Base-by-base conservation (phyloP, 495 filamentous ascomycete genomes). In the Penicillium robsamsonii region DNA sequence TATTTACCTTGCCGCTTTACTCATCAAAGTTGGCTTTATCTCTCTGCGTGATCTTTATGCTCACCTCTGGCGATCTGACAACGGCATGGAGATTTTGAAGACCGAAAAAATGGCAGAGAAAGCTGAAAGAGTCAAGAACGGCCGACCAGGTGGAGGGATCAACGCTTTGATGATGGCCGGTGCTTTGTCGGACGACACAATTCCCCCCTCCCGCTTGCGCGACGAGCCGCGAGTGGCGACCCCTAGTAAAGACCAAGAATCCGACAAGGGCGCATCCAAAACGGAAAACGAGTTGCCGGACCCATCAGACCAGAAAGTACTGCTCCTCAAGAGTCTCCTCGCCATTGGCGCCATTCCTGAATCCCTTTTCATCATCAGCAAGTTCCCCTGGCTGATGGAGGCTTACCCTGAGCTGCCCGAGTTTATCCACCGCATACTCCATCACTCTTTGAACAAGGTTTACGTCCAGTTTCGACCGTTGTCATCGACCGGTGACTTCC, bases 21-120 rank as follows among this genome's bases (percentile, higher is more conserved):
- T 99, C 38, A 96, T 99, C 72, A 97, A 97, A 70, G 87, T 96
- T 46, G 95, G 95, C 22, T 97, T 99, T 69, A 91, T 99, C 56
- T 96, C 92, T n/a, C 77, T 99, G 3, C 82, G 84, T 38, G 94
- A 97, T 63, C 76, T 99, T 20, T 97, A 96, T 69, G 86, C 92
- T 35, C 95, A 97, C 65, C 85, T 97, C 5, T 92, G 90, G 81
- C 89, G 95, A 20, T 75, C 79, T 1, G 93, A 97, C 59, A 85
- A 89, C 18, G 79, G 82, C 4, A 97, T 97, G 93, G 79, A 87
- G 43, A 75, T 65, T 0, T 69, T 94, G 27, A 82, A 81, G 58
- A 77, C 81, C 24, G 78, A 84, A 56, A 85, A 86, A 58, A 76
- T 84, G 69, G 84, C 87, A 52, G 91, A 94, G 62, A 86, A 96